A percentile compares a stretch with the other conserved stretches of the same genome.
Conservation (phyloP, 352 stramenopile genomes). For the Globisporangium takayamanum region DNA sequence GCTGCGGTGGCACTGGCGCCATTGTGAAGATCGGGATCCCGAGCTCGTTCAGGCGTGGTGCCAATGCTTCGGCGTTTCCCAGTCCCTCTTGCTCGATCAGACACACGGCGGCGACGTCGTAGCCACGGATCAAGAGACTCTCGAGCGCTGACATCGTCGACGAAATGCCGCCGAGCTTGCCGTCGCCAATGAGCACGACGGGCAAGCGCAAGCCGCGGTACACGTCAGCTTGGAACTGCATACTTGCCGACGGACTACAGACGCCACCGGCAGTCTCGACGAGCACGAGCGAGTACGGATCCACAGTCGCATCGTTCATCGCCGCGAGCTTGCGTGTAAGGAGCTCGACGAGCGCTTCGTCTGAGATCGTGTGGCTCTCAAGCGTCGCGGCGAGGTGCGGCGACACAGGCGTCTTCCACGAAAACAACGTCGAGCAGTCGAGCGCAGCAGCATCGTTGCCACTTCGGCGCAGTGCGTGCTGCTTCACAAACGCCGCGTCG, state of each 20-base stretch:
- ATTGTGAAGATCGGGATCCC: constrained; percentile 76
- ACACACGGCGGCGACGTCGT: constrained; percentile 84
- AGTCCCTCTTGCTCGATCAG: constrained; percentile 75
- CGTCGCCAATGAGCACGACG: constrained; percentile 95
- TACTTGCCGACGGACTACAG: constrained; percentile 82
- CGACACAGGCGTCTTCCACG: constrained; percentile 92
- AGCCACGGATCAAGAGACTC: constrained; percentile 87
- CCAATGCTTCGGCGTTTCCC: constrained; percentile 59
- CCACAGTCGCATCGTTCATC: constrained; percentile 21
- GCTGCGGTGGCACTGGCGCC: constrained; percentile 59
- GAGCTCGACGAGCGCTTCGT: constrained; percentile 78
- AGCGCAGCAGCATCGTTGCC: constrained; percentile 16
- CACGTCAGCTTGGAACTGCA: constrained; percentile 91
- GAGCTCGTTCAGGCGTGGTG: constrained; percentile 51
- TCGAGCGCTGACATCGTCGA: constrained; percentile 92
- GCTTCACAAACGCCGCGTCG: constrained; percentile 84
- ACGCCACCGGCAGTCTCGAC: constrained; percentile 96
- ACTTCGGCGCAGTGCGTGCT: constrained; percentile 23
- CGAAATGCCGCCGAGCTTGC: constrained; percentile 94
- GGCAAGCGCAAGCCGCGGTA: constrained; percentile 88
- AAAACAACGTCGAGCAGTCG: constrained; percentile 86
- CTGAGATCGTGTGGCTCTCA: constrained; percentile 84
- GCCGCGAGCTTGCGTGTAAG: constrained; percentile 52
- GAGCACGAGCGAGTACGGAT: constrained; percentile 53
- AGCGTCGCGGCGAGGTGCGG: constrained; percentile 89